A percentile compares a stretch with the other conserved stretches of the same genome.
phyloP scores from a whole-genome alignment of 1,284 basidiomycete species.

The Ganoderma multipileum region DNA sequence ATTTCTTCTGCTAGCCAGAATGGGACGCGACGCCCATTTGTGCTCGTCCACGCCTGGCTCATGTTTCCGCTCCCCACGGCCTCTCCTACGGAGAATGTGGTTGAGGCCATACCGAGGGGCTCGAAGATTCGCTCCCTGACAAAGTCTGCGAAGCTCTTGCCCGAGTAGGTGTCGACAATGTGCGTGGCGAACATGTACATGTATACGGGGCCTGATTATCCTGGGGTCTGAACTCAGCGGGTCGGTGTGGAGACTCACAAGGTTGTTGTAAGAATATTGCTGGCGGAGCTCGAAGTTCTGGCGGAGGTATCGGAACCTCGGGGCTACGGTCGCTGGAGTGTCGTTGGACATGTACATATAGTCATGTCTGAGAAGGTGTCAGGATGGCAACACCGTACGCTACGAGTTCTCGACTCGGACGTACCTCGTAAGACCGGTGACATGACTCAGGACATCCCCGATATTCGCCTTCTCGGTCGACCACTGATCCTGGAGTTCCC shows the following conservation, averaged over 20 bases:
- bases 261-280: constrained; percentile 3
- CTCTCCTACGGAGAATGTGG: not conserved
- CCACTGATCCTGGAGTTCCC: constrained; percentile 43
- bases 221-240: not conserved
- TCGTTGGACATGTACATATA: constrained; percentile 5
- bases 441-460: constrained; percentile 31
- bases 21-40: constrained; percentile 5
- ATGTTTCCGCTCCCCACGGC: constrained; percentile 1
- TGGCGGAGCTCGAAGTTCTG: constrained; percentile 1
- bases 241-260: not conserved
- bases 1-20: not conserved
- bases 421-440: constrained; percentile 11
- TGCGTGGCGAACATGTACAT: constrained; percentile 10
- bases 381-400: not conserved
- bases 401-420: not conserved
- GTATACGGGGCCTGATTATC: not conserved
- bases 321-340: not conserved
- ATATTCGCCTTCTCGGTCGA: constrained; percentile 42
- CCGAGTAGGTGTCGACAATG: constrained; percentile 10
- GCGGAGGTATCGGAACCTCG: constrained; percentile 5
- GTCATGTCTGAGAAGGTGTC: not conserved
- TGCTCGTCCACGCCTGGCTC: constrained; percentile 5
- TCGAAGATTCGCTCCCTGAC: constrained; percentile 12
- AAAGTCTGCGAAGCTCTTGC: constrained; percentile 1
- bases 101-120: constrained; percentile 1